Base-by-base conservation (phyloP, 2,329 filamentous ascomycete genomes). In the Venturia carpophila region DNA sequence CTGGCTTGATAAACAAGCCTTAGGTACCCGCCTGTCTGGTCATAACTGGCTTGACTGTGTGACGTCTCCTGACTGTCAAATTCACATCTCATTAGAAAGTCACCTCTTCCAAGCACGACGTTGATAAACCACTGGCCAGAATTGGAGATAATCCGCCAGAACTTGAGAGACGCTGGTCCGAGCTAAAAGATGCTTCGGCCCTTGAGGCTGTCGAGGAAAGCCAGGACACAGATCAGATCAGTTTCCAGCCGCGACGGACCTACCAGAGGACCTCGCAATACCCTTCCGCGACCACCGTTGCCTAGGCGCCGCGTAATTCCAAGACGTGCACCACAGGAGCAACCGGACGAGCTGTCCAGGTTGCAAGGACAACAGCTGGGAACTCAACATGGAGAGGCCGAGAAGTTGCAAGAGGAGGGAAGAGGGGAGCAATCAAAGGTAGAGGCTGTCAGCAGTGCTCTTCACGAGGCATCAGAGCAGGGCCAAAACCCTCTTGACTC, bases 401-500 rank as follows among this genome's bases (percentile, higher is more conserved):
- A 63, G 55, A 49, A 61, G 58, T 3, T 30, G 67, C 43, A 39
- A 58, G 62, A 66, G 17, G 62, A 67, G 60, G 67, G 27, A 60
- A 68, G 69, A 69, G 68, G 65, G 65, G 68, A 71, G 60, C 67
- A 70, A 11, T 73, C 74, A n/a, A 73, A 71, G 67, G 71, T 75
- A 15, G 74, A 80, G 66, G 75, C 78, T 60, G 75, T 80, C 27
- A 76, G 79, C 39, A 72, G 75, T 43, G 75, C 78, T 7, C 76
- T 84, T 61, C 75, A 78, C 56, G 73, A 79, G 13, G 71, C 70
- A 5, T 70, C 75, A 15, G 70, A 72, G 61, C 71, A 70, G 2
- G 74, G 77, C 52, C 73, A 82, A 10, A 77, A 80, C 55, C 81
- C 69, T 42, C 80, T 88, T 30, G 74, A 86, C 47, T 78, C 84